Percentiles rank a stretch among this genome's conserved stretches.
phyloP scores from a whole-genome alignment of 768 basidiomycete species.

The Russula abietina region DNA sequence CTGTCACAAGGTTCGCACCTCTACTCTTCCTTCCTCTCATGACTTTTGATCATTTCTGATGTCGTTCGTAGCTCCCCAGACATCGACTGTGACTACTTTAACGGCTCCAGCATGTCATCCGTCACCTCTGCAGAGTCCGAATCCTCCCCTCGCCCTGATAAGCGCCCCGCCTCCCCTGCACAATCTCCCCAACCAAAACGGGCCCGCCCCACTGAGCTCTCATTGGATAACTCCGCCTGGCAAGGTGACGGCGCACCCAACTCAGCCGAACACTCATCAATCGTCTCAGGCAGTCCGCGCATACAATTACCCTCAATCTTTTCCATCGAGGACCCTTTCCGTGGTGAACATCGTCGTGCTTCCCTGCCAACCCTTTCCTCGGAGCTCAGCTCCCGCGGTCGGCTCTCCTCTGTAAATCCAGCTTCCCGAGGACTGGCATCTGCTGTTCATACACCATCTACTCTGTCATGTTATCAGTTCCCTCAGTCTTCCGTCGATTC shows the following conservation, averaged over 20 bases:
- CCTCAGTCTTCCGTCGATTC: constrained; percentile 40
- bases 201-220: constrained; percentile 32
- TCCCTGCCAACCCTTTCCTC: constrained; percentile 58
- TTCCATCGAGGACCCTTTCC: constrained; percentile 54
- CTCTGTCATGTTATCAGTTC: constrained; percentile 50
- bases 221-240: constrained; percentile 29
- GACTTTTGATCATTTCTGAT: constrained; percentile 7
- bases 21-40: constrained; percentile 5
- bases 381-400: constrained; percentile 42
- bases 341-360: constrained; percentile 51
- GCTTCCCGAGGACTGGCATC: constrained; percentile 30
- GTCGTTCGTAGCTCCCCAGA: constrained; percentile 35
- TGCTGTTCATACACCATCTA: constrained; percentile 24
- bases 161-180: constrained; percentile 50
- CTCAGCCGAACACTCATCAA: constrained; percentile 35
- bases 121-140: constrained; percentile 70
- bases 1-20: constrained; percentile 22
- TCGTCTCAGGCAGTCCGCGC: constrained; percentile 41
- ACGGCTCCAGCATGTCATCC: constrained; percentile 73
- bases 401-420: constrained; percentile 51
- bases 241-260: constrained; percentile 25
- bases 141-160: constrained; percentile 52
- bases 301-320: constrained; percentile 74
- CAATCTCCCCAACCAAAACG: constrained; percentile 41
- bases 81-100: constrained; percentile 38